Evolutionary conservation across 805 yeast species (phyloP), one percentile per base, ranked within the genome.

Genomic region (Lipomyces japonicus): DNA sequence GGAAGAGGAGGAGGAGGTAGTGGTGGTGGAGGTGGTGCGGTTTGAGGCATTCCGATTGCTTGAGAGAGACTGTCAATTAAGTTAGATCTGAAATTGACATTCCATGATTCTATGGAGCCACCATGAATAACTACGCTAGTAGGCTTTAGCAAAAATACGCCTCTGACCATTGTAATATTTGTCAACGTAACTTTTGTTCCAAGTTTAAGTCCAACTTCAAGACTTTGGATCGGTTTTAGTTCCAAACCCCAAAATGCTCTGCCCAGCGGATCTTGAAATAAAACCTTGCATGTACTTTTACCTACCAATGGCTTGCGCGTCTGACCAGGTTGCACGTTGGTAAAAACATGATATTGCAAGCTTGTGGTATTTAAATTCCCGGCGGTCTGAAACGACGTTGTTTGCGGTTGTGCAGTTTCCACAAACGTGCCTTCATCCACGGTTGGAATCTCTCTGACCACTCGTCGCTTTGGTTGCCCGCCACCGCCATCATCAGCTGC

Each of bases 181-280:
- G 36, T 40, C 16, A 53, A 19, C 19, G 48, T 40, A 18, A 52
- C 16, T 32, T 53, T 53, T 7, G 50, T 22, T 6, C 58, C 53
- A 16, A 50, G 43, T 14, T 48, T 42, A 6, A 53, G 40, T 7
- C 53, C 58, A n/a, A 53, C 52, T 35, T 44, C 45, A 32, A 53
- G 30, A 7, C 24, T 25, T 19, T 39, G 36, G 9, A 53, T 39
- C 12, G 55, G 52, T 24, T 42, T 25, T 24, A 14, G 26, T 21
- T 53, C 58, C n/a, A 50, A 24, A 2, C 50, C 58, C 52, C 51
- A 53, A 28, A 24, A 50, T 16, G 22, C 12, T 7, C 56, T 38
- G 10, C 56, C 56, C 4, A 53, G 44, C 2, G 43, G 26, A 37
- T 53, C 58, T 39, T 46, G 58, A n/a, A 53, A 39, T n/a, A 53